Base-by-base conservation (phyloP, 2,329 filamentous ascomycete genomes). In the Sodiomyces alkalinus region DNA sequence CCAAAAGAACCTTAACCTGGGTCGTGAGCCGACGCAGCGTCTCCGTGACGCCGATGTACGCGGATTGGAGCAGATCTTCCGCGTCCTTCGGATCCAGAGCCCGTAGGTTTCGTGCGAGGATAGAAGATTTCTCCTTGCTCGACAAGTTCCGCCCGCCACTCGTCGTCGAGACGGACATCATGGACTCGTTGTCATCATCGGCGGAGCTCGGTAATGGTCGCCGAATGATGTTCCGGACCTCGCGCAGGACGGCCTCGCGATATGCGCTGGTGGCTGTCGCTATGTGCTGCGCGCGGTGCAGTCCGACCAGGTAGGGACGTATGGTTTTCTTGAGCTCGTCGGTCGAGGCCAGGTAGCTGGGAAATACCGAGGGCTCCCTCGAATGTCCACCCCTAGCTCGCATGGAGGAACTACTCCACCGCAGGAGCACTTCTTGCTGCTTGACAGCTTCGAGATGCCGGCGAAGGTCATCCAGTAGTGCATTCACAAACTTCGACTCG, bases 1-100 rank as follows among this genome's bases (percentile, higher is more conserved):
- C 90, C 7, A 98, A 63, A n/a, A 98, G 56, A 7, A 96, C 75
- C 50, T 98, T 98, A 31, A 90, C 80, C 48, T 96, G 87, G 1
- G 83, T 86, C 12, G 82, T 83, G 6, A 94, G 58, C 43, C 90
- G 69, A 32, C 90, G 68, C 26, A 98, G 51, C 4, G 81, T 81
- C 55, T 98, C 90, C 4, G 87, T 79, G 7, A 94, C 77, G 19
- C 80, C 74, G 12, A 85, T 78, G 45, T 96, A 98, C 11, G 92
- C 79, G 32, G 73, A 80, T 17, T 74, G 62, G 10, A 96, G 66
- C 41, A 96, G 68, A 6, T 75, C 70, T 51, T 96, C 87, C 0
- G 85, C 82, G 51, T 92, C 85, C 32, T 78, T 74, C 2, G 81
- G 62, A 30, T 92, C 85, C 33, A 98, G 58, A 1, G 81, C 74